Evolutionary conservation across 148 eudicot species (phyloP).

Genomic region (Spergularia marina): DNA sequence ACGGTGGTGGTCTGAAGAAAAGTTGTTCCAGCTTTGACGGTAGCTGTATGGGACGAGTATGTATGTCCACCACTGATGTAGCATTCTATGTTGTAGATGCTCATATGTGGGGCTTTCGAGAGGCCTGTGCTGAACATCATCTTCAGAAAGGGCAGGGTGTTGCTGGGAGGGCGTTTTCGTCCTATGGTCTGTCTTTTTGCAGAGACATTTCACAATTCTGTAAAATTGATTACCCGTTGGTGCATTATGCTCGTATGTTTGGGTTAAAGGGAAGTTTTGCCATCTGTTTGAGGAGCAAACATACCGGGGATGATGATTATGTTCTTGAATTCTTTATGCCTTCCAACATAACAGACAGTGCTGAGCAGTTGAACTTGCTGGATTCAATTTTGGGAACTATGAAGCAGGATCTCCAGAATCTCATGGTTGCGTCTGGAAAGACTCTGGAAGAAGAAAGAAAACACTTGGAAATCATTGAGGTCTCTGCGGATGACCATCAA

Average conservation of each 20-base stretch:
- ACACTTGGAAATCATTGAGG: slow-evolving; percentile 50
- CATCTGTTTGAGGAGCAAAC: slow-evolving; percentile 72
- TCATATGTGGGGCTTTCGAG: slow-evolving; percentile 89
- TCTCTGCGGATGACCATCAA: slow-evolving; percentile 44
- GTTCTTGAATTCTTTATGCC: slow-evolving; percentile 90
- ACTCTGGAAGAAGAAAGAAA: slow-evolving; percentile 62
- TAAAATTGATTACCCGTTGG: slow-evolving; percentile 85
- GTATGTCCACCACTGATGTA: slow-evolving; percentile 94
- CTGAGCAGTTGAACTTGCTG: slow-evolving; percentile 52
- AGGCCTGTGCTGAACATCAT: slow-evolving; percentile 96
- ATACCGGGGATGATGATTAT: slow-evolving; percentile 81
- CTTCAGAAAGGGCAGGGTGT: slow-evolving; percentile 92
- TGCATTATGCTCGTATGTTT: slow-evolving; percentile 94
- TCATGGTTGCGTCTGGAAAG: slow-evolving; percentile 78
- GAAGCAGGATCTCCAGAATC: slow-evolving; percentile 62
- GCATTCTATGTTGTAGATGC: slow-evolving; percentile 90
- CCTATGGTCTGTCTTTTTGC: slow-evolving; percentile 64
- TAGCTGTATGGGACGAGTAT: slow-evolving; percentile 85
- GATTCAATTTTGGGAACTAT: slow-evolving; percentile 56
- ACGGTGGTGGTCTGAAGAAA: slow-evolving; percentile 81
- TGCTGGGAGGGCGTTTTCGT: slow-evolving; percentile 77
- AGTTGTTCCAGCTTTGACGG: slow-evolving; percentile 90
- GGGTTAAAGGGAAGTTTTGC: slow-evolving; percentile 70
- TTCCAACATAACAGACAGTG: slow-evolving; percentile 35
- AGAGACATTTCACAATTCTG: slow-evolving; percentile 63